A percentile compares a stretch with the other conserved stretches of the same genome.
Evolutionary conservation across 495 filamentous ascomycete species (phyloP).

Genomic region (Thozetella sp.): DNA sequence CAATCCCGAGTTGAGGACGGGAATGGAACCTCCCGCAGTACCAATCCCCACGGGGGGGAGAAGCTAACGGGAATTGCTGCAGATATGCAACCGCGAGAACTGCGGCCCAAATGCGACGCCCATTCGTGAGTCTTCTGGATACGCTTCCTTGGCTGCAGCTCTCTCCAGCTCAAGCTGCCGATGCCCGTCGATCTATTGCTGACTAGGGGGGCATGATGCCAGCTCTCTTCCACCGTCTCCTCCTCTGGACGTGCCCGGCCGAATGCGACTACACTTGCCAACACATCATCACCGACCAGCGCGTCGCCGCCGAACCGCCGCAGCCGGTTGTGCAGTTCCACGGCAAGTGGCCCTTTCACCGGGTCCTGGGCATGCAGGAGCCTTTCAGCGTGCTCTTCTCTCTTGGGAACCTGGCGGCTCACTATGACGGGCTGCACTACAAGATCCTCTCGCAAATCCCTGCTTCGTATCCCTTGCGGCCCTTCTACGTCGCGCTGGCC

Average conservation of each 20-base stretch:
- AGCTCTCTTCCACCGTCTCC: constrained; percentile 70
- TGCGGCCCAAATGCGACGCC: constrained; percentile 57
- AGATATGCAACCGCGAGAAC: constrained; percentile 84
- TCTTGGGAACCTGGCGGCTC: constrained; percentile 85
- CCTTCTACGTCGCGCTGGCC: constrained; percentile 80
- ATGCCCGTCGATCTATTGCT: neutral
- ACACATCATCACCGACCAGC: constrained; percentile 81
- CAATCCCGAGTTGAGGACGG: neutral
- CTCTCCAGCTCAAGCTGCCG: neutral
- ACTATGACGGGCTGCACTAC: constrained; percentile 70
- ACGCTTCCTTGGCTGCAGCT: constrained; percentile 5
- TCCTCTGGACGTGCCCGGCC: constrained; percentile 79
- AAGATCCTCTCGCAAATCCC: constrained; percentile 72
- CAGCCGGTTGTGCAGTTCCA: constrained; percentile 86
- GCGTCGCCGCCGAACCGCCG: constrained; percentile 56
- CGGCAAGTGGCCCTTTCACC: constrained; percentile 98
- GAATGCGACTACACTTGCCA: constrained; percentile 99
- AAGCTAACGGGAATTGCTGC: constrained; percentile 14
- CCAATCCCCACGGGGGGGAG: no score
- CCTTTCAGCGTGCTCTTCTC: constrained; percentile 93
- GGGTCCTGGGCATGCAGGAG: constrained; percentile 91
- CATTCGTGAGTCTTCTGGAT: constrained; percentile 50
- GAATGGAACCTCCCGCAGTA: neutral
- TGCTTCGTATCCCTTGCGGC: constrained; percentile 69
- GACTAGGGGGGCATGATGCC: neutral